These are phyloP conservation scores for Beauveria sp. DNA, from an alignment of 2,329 filamentous ascomycete genomes.

Conservation along the genomic window DNA sequence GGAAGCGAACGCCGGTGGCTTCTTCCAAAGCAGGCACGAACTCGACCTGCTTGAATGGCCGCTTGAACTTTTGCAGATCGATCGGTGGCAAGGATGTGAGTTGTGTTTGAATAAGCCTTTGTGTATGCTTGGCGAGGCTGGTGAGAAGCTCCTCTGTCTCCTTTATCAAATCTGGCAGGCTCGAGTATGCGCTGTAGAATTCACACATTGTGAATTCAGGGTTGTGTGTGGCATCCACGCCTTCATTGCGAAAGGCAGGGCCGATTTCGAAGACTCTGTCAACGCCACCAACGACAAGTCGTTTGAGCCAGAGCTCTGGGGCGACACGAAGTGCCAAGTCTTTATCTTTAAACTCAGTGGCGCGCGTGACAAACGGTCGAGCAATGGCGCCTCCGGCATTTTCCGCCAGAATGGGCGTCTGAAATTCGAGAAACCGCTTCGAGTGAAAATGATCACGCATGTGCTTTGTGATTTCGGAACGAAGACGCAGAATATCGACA, in stretches of 20 bases:
- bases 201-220: conserved; percentile 97
- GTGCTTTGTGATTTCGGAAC: conserved; percentile 65
- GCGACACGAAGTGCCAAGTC: conserved; percentile 77
- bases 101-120: conserved; percentile 35
- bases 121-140: conserved; percentile 47
- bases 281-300: conserved; percentile 81
- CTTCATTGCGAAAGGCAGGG: conserved; percentile 87
- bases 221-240: conserved; percentile 85
- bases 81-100: conserved; percentile 41
- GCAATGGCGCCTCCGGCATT: conserved; percentile 82
- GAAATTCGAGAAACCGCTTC: conserved; percentile 74
- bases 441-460: conserved; percentile 68
- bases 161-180: conserved; percentile 64
- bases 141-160: conserved; percentile 67
- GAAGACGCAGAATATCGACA: conserved; percentile 62
- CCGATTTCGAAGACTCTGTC: conserved; percentile 91
- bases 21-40: conserved; percentile 76
- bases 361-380: conserved; percentile 73
- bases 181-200: conserved; percentile 84
- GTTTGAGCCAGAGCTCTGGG: conserved; percentile 91
- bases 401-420: conserved; percentile 79
- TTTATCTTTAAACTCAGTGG: conserved; percentile 67
- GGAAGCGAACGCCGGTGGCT: conserved; percentile 56
- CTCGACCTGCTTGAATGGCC: conserved; percentile 61
- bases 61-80: conserved; percentile 39